Conservation (phyloP, 352 stramenopile species). For the Globisporangium viniferum region DNA sequence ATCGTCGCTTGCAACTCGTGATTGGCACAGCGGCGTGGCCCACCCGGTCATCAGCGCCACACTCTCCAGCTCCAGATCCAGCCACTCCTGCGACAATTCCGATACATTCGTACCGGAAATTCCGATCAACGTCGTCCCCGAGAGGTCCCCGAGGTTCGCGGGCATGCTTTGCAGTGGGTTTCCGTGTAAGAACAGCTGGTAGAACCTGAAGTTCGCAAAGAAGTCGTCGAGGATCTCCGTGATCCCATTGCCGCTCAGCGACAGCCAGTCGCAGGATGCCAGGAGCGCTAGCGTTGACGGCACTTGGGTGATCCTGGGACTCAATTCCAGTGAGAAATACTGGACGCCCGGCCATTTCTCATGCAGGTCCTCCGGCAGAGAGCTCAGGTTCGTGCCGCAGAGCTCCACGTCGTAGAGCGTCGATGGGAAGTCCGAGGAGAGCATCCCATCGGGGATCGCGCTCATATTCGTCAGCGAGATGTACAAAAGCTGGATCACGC, state of each 20-base stretch:
- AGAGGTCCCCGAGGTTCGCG: constrained; percentile 7
- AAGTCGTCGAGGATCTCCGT: not conserved
- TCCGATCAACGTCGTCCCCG: not conserved
- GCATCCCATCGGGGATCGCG: constrained; percentile 8
- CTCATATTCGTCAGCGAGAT: constrained; percentile 23
- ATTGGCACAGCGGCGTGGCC: too few relatives aligned
- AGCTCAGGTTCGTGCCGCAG: constrained; percentile 8
- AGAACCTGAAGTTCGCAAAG: constrained; percentile 4
- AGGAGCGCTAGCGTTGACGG: not conserved
- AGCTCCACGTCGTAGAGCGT: constrained; percentile 14
- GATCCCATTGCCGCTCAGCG: constrained; percentile 8
- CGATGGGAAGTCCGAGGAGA: not conserved
- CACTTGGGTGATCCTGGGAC: constrained; percentile 5
- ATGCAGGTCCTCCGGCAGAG: constrained; percentile 9
- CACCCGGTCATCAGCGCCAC: too few relatives aligned
- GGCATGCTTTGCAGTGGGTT: constrained; percentile 4
- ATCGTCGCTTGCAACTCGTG: too few relatives aligned
- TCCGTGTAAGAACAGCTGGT: constrained; percentile 7
- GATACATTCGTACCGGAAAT: constrained; percentile 4
- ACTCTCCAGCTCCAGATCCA: not conserved
- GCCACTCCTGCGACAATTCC: not conserved
- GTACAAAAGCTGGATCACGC: constrained; percentile 15
- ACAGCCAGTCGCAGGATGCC: constrained; percentile 11
- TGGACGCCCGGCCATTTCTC: constrained; percentile 9
- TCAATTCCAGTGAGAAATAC: constrained; percentile 10